These are phyloP conservation scores for Macaranga tanarius DNA, from an alignment of 441 rosid genomes.

Conservation along the genomic window DNA sequence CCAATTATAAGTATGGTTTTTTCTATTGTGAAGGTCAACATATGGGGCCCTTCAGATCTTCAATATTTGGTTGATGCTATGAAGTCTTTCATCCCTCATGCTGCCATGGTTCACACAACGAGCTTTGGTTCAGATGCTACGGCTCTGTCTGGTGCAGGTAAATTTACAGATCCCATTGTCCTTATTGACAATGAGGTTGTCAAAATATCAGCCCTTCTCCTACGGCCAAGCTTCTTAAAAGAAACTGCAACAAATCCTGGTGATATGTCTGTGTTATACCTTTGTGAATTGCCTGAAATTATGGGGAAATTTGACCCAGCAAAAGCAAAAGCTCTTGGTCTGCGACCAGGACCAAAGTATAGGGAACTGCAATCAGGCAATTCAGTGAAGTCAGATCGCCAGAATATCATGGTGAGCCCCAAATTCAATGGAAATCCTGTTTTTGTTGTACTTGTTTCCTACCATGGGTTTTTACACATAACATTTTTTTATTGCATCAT, in stretches of 20 bases:
- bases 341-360: slow-evolving; percentile 79
- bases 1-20: slow-evolving; percentile 14
- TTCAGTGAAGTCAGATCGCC: slow-evolving; percentile 74
- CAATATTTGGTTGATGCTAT: slow-evolving; percentile 81
- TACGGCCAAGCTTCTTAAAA: slow-evolving; percentile 41
- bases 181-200: slow-evolving; percentile 76
- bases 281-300: slow-evolving; percentile 83
- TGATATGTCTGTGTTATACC: slow-evolving; percentile 77
- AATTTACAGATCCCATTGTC: slow-evolving; percentile 46
- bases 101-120: slow-evolving; percentile 88
- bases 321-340: slow-evolving; percentile 77
- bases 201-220: slow-evolving; percentile 82
- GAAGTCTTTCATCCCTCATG: slow-evolving; percentile 89
- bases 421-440: slow-evolving; percentile 1
- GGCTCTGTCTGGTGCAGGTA: slow-evolving; percentile 34
- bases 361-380: slow-evolving; percentile 71
- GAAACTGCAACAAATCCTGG: slow-evolving; percentile 53
- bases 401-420: slow-evolving; percentile 57
- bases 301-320: slow-evolving; percentile 75
- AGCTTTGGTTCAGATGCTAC: slow-evolving; percentile 68
- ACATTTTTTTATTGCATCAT: slow-evolving; percentile 7
- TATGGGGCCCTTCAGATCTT: slow-evolving; percentile 97
- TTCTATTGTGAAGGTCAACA: slow-evolving; percentile 60
- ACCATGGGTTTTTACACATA: slow-evolving; percentile 8
- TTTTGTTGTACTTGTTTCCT: slow-evolving; percentile 17